phyloP scores from a whole-genome alignment of 768 basidiomycete genomes.

The Nevesoporus exiguus region DNA sequence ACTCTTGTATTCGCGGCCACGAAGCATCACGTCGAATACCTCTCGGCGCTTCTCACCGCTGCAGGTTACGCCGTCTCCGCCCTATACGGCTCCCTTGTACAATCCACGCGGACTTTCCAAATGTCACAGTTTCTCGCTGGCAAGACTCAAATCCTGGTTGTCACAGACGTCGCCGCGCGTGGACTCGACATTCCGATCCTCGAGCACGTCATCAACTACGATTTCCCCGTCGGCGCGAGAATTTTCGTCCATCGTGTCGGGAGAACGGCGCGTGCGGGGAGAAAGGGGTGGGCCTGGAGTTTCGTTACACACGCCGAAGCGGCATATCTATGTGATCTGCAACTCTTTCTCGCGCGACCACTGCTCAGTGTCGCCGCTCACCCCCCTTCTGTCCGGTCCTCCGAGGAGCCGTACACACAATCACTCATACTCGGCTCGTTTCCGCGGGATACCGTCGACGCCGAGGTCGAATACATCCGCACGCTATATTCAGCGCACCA shows the following conservation, averaged over 20 bases:
- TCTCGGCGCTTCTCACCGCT: slow-evolving; percentile 69
- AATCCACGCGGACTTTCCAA: slow-evolving; percentile 81
- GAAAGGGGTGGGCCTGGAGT: slow-evolving; percentile 96
- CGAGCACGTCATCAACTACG: slow-evolving; percentile 97
- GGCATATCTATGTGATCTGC: slow-evolving; percentile 88
- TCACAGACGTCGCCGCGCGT: slow-evolving; percentile 97
- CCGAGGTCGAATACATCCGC: slow-evolving; percentile 77
- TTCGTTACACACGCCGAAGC: slow-evolving; percentile 84
- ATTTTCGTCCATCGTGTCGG: slow-evolving; percentile 97
- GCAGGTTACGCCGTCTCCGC: slow-evolving; percentile 89
- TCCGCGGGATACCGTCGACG: slow-evolving; percentile 73
- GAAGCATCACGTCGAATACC: slow-evolving; percentile 98
- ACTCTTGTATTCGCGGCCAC: slow-evolving; percentile 94
- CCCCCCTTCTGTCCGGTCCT: slow-evolving; percentile 35
- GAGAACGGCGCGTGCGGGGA: slow-evolving; percentile 91
- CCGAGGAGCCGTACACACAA: slow-evolving; percentile 65
- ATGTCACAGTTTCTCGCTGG: slow-evolving; percentile 89
- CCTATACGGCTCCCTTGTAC: slow-evolving; percentile 95
- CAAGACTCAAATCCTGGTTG: slow-evolving; percentile 79
- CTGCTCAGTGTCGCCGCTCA: slow-evolving; percentile 44
- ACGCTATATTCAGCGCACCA: slow-evolving; percentile 62
- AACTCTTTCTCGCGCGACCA: slow-evolving; percentile 85
- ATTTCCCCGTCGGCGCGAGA: slow-evolving; percentile 91
- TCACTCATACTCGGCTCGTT: slow-evolving; percentile 79
- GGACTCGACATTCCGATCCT: slow-evolving; percentile 97